phyloP scores from a whole-genome alignment of 2,329 filamentous ascomycete species.

The Colletotrichum graminicola region DNA sequence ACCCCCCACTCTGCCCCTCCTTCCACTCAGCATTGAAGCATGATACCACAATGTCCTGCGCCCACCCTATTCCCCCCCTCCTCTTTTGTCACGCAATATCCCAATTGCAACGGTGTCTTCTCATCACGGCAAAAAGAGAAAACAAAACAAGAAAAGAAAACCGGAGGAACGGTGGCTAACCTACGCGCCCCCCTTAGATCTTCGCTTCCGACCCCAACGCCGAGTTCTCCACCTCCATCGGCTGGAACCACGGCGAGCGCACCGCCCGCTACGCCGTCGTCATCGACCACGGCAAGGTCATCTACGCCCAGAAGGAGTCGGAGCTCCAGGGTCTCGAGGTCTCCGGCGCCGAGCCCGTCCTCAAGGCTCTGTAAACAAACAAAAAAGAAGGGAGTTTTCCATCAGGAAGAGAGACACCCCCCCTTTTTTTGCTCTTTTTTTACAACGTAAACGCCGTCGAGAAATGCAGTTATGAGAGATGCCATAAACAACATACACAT shows the following conservation, averaged over 20 bases:
- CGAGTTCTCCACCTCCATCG: constrained; percentile 82
- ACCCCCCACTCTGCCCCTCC: constrained; percentile 34
- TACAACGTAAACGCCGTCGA: background rate
- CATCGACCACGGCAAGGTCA: constrained; percentile 85
- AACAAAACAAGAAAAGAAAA: fast-evolving
- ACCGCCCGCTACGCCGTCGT: constrained; percentile 85
- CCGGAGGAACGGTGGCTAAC: constrained; percentile 7
- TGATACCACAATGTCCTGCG: constrained; percentile 14
- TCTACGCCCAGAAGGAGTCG: constrained; percentile 81
- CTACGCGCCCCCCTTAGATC: constrained; percentile 58
- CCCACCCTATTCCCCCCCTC: background rate
- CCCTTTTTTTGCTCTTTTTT: background rate
- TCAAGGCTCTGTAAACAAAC: constrained; percentile 62
- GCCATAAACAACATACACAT: background rate
- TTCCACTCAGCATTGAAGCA: constrained; percentile 10
- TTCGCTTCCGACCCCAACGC: constrained; percentile 79
- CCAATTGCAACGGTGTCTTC: background rate
- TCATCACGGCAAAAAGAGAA: background rate
- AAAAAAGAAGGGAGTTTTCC: too few species aligned
- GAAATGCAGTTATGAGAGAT: constrained; percentile 14
- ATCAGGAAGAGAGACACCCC: too few species aligned
- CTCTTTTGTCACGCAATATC: constrained; percentile 14
- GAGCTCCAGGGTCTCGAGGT: constrained; percentile 60
- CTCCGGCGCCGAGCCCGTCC: constrained; percentile 66
- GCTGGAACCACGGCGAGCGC: constrained; percentile 81